Percentiles rank a stretch among this genome's conserved stretches.
Conservation (phyloP, 352 stramenopile genomes). For the Pythium insidiosum region DNA sequence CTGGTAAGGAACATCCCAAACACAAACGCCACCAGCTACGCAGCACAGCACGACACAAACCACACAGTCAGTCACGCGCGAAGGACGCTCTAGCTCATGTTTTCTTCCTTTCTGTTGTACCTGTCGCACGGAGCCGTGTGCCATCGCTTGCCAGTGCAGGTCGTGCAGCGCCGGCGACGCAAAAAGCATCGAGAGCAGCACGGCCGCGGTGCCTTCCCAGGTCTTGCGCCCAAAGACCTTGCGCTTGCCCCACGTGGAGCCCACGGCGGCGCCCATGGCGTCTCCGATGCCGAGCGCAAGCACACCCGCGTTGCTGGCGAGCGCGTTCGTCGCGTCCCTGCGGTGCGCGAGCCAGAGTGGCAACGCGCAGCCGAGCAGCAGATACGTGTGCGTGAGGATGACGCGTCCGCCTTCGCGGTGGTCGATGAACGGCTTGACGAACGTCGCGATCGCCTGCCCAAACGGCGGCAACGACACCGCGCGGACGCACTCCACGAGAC, state of each 20-base stretch:
- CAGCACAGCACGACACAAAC: constrained; percentile 1
- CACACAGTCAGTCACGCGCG: background rate
- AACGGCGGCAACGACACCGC: constrained; percentile 50
- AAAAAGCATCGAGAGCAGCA: constrained; percentile 49
- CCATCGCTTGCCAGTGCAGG: constrained; percentile 15
- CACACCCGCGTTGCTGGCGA: constrained; percentile 59
- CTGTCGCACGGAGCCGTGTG: constrained; percentile 22
- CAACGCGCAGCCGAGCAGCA: constrained; percentile 68
- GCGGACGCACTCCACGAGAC: constrained; percentile 58
- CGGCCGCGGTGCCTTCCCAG: constrained; percentile 45
- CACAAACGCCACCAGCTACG: constrained; percentile 20
- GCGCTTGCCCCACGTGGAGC: constrained; percentile 35
- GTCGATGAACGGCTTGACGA: constrained; percentile 73
- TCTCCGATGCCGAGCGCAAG: constrained; percentile 65
- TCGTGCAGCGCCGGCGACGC: constrained; percentile 44
- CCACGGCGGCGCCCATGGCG: constrained; percentile 63
- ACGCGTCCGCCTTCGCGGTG: constrained; percentile 55
- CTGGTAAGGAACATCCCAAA: constrained; percentile 38
- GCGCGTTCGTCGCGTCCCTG: constrained; percentile 3
- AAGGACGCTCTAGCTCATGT: too few relatives aligned
- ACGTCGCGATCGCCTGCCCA: constrained; percentile 35
- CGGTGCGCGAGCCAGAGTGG: constrained; percentile 48
- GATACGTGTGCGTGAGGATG: constrained; percentile 72
- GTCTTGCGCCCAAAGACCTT: constrained; percentile 62
- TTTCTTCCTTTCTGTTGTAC: constrained; percentile 11